Evolutionary conservation across 2,329 filamentous ascomycete species (phyloP).

Genomic region (Oidium heveae): DNA sequence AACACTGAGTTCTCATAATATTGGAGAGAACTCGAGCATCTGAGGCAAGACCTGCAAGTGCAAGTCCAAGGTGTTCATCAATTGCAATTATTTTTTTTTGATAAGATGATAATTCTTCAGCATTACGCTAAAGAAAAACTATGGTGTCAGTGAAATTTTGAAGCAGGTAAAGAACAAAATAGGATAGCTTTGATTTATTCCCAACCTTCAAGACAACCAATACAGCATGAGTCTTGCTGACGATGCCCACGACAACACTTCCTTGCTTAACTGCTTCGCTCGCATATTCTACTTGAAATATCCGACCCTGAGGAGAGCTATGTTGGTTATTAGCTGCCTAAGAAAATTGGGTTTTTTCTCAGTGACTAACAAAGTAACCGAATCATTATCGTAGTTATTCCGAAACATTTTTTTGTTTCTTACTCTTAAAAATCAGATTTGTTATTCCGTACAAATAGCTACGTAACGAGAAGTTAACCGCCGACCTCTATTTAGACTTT

Average conservation of each 20-base stretch:
- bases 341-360: too few relatives aligned
- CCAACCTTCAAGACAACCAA: conserved; percentile 85
- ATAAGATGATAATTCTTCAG: conserved; percentile 97
- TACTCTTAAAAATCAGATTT: not conserved
- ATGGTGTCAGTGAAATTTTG: not conserved
- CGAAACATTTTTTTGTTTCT: conserved; percentile 54
- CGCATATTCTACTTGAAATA: conserved; percentile 99
- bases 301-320: conserved; percentile 94
- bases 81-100: conserved; percentile 98
- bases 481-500: too few relatives aligned
- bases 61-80: conserved; percentile 85
- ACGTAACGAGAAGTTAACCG: too few relatives aligned
- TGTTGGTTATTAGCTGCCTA: not conserved
- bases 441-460: too few relatives aligned
- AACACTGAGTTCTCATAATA: conserved; percentile 99
- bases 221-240: conserved; percentile 94
- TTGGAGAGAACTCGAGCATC: conserved; percentile 98
- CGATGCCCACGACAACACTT: conserved; percentile 87
- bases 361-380: conserved; percentile 74
- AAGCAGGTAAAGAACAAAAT: conserved; percentile 1
- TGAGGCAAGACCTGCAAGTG: conserved; percentile 87
- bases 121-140: conserved; percentile 46
- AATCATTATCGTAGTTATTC: conserved; percentile 99
- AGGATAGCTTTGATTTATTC: not conserved
- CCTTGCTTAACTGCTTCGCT: conserved; percentile 97